Evolutionary conservation across 1,284 basidiomycete genomes (phyloP), one percentile per base, ranked within the genome.

Genomic region (Malassezia dermatis): DNA sequence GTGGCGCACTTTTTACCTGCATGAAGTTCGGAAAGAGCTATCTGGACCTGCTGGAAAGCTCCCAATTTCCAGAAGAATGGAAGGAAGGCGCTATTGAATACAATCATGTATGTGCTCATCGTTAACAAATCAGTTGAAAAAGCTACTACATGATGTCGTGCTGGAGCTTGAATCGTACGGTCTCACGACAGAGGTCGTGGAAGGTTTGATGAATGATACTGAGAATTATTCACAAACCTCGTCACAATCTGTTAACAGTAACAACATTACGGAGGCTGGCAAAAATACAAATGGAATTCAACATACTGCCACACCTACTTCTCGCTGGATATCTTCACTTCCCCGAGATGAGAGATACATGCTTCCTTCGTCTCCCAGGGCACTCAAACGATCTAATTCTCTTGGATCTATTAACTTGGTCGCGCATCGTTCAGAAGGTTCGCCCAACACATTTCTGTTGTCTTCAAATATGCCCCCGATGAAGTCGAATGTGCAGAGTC

Each of bases 21-120:
- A 88, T 89, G 88, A 86, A 88, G 75, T 89, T 86, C 73, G 82
- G 84, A 30, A 88, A 89, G 72, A 82, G 83, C 1, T 89, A 87
- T 74, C 63, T 81, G 30, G 81, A 85, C 62, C 77, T 86, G 17
- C 78, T 89, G 34, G 77, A 81, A 46, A 80, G 65, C 41, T 67
- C 71, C n/a, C 59, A 79, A n/a, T 80, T 88, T 8, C 86, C 87
- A 0, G 81, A 82, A 42, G 85, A 86, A 59, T 79, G 88, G 61
- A 80, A 84, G 23, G 78, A 84, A 24, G 83, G 83, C 75, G 85
- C 87, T 0, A 86, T 95, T 55, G 85, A 91, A 68, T 95, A 95
- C 73, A 80, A 86, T 41, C 82, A 85, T 78, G 86, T 86, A 53
- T 45, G 77, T 30, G 49, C 37, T 2, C 2, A 30, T 19, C 23